Conservation (phyloP, 345 rosid species). For the Cardamine resedifolia region DNA sequence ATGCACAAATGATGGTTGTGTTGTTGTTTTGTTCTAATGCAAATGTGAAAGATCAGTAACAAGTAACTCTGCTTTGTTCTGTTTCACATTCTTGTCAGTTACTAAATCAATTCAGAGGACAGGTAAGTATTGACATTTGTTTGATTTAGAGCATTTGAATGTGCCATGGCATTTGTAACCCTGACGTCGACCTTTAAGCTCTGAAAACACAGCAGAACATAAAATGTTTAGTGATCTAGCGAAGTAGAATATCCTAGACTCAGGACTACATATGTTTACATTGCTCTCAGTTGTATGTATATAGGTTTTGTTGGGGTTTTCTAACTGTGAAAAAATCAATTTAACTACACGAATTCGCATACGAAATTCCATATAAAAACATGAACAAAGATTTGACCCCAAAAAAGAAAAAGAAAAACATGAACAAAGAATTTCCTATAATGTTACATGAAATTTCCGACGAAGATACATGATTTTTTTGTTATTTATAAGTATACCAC, state of each 20-base stretch:
- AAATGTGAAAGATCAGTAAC: not conserved
- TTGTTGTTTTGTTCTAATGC: not conserved
- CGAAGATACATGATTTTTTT: too few species aligned
- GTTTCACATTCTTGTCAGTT: not conserved
- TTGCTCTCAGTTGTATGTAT: not conserved
- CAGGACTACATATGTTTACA: not conserved
- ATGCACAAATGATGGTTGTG: not conserved
- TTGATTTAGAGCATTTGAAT: constrained; percentile 11
- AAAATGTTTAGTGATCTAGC: not conserved
- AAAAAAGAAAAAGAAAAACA: too few species aligned
- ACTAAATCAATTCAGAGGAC: not conserved
- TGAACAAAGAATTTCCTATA: too few species aligned
- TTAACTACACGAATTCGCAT: too few species aligned
- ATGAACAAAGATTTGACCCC: too few species aligned
- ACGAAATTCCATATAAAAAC: too few species aligned
- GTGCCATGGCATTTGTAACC: not conserved
- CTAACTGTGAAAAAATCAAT: too few species aligned
- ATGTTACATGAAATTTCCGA: too few species aligned
- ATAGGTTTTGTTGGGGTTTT: too few species aligned
- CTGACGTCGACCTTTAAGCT: not conserved
- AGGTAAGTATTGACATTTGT: too few species aligned
- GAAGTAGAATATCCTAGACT: not conserved
- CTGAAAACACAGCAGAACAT: not conserved
- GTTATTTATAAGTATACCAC: too few species aligned
- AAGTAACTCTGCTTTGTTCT: not conserved